Evolutionary conservation across 2,329 filamentous ascomycete species (phyloP).

Genomic region (Dothideomycetes sp.): DNA sequence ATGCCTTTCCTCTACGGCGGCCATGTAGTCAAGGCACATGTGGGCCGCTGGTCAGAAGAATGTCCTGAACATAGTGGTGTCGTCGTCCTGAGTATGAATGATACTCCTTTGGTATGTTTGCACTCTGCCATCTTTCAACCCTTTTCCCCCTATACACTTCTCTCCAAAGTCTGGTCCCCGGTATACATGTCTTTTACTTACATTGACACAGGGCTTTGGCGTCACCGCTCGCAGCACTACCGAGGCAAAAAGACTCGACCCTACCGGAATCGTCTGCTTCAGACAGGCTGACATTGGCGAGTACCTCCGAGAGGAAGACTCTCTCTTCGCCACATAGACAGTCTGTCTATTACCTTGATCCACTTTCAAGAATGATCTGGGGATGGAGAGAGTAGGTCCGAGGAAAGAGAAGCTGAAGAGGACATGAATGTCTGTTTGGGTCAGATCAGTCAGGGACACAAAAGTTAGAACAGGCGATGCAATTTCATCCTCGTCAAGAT

Average conservation of each 20-base stretch:
- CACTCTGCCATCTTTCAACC: background rate
- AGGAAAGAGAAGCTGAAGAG: background rate
- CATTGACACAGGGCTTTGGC: conserved; percentile 60
- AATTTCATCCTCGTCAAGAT: background rate
- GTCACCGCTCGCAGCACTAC: conserved; percentile 79
- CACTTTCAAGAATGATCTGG: background rate
- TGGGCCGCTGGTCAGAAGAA: conserved; percentile 80
- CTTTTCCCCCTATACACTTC: too few relatives aligned
- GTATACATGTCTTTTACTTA: conserved; percentile 11
- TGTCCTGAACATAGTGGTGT: conserved; percentile 88
- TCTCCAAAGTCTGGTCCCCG: too few relatives aligned
- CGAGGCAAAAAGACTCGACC: conserved; percentile 74
- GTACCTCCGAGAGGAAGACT: conserved; percentile 75
- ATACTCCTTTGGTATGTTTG: conserved; percentile 59
- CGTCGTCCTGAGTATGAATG: conserved; percentile 83
- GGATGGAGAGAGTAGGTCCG: background rate
- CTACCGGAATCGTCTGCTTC: conserved; percentile 81
- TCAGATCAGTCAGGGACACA: too few relatives aligned
- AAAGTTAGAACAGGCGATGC: too few relatives aligned
- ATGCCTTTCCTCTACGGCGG: conserved; percentile 97
- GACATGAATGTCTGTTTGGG: too few relatives aligned
- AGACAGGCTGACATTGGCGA: conserved; percentile 90
- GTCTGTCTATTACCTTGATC: background rate
- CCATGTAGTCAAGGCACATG: conserved; percentile 73
- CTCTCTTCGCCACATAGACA: conserved; percentile 45